Evolutionary conservation across 345 rosid species (phyloP), one percentile per base, ranked within the genome.

Genomic region (Hibiscus tridactylites): DNA sequence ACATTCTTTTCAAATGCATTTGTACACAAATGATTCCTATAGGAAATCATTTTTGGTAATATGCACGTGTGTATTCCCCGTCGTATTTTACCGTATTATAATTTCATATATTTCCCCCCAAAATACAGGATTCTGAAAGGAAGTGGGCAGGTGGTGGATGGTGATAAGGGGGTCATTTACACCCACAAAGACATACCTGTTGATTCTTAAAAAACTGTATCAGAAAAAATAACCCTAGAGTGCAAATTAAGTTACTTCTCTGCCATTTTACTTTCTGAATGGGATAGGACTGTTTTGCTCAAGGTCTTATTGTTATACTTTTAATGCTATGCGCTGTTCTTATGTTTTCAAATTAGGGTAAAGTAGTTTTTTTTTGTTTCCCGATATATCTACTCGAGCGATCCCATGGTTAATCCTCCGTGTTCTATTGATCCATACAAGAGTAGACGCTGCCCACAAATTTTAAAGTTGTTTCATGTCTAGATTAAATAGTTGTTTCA

Each of bases 51-150:
- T 61, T 61, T 33, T 8, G 46, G 26, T 61, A 16, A n/a, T 46
- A 35, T n/a, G 37, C 11, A n/a, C 4, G 12, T 21, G 1, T 31
- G 28, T 19, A 17, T 56, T 50, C 19, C n/a, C 54, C 5, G 17
- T 50, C 6, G 15, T 15, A n/a, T 16, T 7, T n/a, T 71, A 37
- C 19, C 2, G 24, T 6, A 31, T 15, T 47, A 31, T 15, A 2
- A n/a, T 19, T 64, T 9, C 24, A 1, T 19, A 54, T 17, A 42
- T 2, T 60, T 4, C 35, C 3, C 5, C 10, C 17, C 33, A 24
- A 67, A 46, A 5, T 83, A 86, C 93, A 96, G 99, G 99, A 83
- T 92, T 75, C 87, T 96, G 56, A 87, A 86, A 84, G 99, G 99
- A 54, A 81, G 78, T 5, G 99, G 99, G 44, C 99, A 96, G 75